These are phyloP conservation scores for Cryphonectria radicalis DNA, from an alignment of 2,329 filamentous ascomycete genomes.

Conservation along the genomic window DNA sequence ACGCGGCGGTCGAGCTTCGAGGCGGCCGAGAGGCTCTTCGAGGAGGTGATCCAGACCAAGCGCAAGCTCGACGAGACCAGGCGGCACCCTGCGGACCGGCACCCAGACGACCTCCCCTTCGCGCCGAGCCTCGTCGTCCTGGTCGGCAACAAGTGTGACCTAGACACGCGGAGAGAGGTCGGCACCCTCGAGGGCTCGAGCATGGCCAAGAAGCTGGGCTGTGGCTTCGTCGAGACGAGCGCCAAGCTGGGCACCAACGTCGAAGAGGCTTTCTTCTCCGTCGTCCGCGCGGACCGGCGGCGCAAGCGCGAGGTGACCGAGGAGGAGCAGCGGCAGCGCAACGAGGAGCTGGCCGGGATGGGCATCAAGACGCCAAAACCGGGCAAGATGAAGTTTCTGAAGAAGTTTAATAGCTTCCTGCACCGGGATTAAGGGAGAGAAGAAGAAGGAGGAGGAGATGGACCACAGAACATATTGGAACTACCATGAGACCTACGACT, in stretches of 20 bases:
- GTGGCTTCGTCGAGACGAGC: constrained; percentile 30
- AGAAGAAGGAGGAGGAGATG: background rate
- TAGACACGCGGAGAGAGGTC: constrained; percentile 26
- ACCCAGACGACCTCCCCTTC: constrained; percentile 21
- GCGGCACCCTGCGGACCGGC: constrained; percentile 12
- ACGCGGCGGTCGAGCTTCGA: constrained; percentile 28
- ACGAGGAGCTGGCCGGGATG: constrained; percentile 22
- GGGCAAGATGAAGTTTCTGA: constrained; percentile 23
- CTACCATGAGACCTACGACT: background rate
- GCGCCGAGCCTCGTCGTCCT: constrained; percentile 26
- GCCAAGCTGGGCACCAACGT: constrained; percentile 29
- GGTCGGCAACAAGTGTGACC: constrained; percentile 29
- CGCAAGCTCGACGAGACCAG: constrained; percentile 17
- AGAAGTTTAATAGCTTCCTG: constrained; percentile 19
- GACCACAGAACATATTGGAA: background rate
- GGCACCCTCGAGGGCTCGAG: constrained; percentile 27
- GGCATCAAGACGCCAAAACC: constrained; percentile 25
- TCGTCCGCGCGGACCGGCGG: constrained; percentile 28
- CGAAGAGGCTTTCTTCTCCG: constrained; percentile 29
- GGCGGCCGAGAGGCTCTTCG: constrained; percentile 26
- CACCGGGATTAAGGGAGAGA: constrained; percentile 4
- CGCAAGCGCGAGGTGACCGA: constrained; percentile 20
- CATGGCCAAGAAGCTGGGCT: constrained; percentile 28
- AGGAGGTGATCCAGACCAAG: constrained; percentile 26
- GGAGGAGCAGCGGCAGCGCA: constrained; percentile 23